A percentile compares a stretch with the other conserved stretches of the same genome.
These are phyloP conservation scores for Camellia japonica DNA, from an alignment of 148 eudicot species.

Conservation along the genomic window DNA sequence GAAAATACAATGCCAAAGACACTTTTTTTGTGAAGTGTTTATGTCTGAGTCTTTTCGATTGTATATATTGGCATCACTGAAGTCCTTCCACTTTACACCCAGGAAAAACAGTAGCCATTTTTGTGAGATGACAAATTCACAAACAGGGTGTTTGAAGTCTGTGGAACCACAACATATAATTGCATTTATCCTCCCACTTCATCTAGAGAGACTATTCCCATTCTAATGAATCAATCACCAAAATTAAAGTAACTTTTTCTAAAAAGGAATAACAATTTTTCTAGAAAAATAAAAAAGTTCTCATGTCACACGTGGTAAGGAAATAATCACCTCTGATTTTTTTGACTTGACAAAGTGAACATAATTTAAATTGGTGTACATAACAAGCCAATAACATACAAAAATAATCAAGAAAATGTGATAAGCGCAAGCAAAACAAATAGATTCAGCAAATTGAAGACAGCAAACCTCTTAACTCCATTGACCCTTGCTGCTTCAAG, in stretches of 20 bases:
- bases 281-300: too few relatives aligned
- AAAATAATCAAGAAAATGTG: not conserved
- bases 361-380: not conserved
- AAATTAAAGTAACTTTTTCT: not conserved
- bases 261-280: too few relatives aligned
- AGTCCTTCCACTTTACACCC: not conserved
- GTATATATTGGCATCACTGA: not conserved
- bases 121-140: not conserved
- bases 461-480: slow-evolving; percentile 22
- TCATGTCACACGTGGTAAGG: too few relatives aligned
- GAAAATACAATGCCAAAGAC: not conserved
- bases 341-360: too few relatives aligned
- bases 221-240: too few relatives aligned
- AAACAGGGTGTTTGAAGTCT: not conserved
- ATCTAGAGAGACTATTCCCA: too few relatives aligned
- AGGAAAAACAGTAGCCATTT: not conserved
- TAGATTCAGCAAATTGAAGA: not conserved
- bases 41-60: not conserved
- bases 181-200: too few relatives aligned
- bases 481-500: slow-evolving; percentile 29
- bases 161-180: too few relatives aligned
- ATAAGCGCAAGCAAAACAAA: not conserved
- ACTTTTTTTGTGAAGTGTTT: not conserved
- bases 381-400: not conserved
- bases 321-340: too few relatives aligned